phyloP scores from a whole-genome alignment of 1,284 basidiomycete genomes.

The Boletus smithii region DNA sequence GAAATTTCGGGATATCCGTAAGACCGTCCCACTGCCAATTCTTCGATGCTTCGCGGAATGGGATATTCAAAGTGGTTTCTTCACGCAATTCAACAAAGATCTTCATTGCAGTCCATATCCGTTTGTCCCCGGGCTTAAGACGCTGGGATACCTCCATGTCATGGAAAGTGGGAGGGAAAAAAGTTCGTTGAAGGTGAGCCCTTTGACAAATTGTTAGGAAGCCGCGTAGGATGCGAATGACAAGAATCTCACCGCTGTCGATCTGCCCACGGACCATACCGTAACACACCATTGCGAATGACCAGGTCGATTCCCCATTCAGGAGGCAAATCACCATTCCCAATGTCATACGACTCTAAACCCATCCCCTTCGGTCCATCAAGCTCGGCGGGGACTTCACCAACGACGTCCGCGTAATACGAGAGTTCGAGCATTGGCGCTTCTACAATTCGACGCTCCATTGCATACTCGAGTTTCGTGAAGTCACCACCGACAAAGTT shows the following conservation, averaged over 20 bases:
- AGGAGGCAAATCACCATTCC: conserved; percentile 84
- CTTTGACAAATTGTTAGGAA: conserved; percentile 38
- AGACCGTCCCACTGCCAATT: conserved; percentile 84
- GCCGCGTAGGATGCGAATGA: background rate
- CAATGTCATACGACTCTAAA: conserved; percentile 61
- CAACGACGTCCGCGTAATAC: conserved; percentile 80
- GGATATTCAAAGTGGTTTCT: conserved; percentile 73
- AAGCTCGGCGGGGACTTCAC: conserved; percentile 51
- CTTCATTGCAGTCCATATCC: conserved; percentile 77
- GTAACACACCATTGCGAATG: conserved; percentile 67
- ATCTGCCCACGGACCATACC: conserved; percentile 94
- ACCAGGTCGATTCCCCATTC: conserved; percentile 91
- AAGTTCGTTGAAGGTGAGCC: conserved; percentile 70
- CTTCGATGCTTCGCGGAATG: conserved; percentile 87
- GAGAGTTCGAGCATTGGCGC: conserved; percentile 70
- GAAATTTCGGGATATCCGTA: conserved; percentile 46
- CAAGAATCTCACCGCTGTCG: conserved; percentile 65
- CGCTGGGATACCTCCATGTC: conserved; percentile 53
- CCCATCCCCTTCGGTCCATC: conserved; percentile 37
- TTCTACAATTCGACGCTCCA: conserved; percentile 80
- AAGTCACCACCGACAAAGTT: conserved; percentile 55
- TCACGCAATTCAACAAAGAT: conserved; percentile 79
- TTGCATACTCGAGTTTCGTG: conserved; percentile 73
- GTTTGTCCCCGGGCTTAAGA: conserved; percentile 71
- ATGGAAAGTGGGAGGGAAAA: conserved; percentile 79